phyloP scores from a whole-genome alignment of 129 eudicot species.

The Saposhnikovia divaricata region DNA sequence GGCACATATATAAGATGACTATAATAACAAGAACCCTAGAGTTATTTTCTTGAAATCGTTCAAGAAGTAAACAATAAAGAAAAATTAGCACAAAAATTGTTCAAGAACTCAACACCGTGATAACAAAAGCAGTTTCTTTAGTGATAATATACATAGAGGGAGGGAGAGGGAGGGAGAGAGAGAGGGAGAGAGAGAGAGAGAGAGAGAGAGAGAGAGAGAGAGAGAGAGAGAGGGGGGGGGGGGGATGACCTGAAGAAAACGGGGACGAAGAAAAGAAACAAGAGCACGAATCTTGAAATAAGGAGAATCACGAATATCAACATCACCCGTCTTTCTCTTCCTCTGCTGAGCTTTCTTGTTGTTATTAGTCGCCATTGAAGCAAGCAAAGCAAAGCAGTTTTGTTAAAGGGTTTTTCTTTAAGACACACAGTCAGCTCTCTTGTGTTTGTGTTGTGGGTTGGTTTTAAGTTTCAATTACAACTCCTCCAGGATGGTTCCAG shows the following conservation, averaged over 20 bases:
- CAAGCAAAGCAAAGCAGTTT: background rate
- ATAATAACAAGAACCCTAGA: background rate
- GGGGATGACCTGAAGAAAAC: background rate
- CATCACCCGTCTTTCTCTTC: background rate
- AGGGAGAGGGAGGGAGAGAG: background rate
- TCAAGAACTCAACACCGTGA: background rate
- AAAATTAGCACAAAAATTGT: background rate
- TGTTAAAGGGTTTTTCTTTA: background rate
- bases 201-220: background rate
- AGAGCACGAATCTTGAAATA: constrained; percentile 9
- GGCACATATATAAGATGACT: background rate
- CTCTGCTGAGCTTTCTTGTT: too few relatives aligned
- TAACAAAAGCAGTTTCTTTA: background rate
- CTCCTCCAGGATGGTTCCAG: too few relatives aligned
- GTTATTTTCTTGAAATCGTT: background rate
- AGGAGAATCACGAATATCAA: constrained; percentile 1
- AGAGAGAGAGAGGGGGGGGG: background rate
- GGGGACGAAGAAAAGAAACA: constrained; percentile 7
- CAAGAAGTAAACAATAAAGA: background rate
- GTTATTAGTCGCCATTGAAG: background rate
- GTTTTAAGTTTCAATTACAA: too few relatives aligned
- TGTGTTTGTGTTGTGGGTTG: too few relatives aligned
- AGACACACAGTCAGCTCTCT: too few relatives aligned
- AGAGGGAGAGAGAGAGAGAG: background rate
- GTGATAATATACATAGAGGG: background rate